These are phyloP conservation scores for Conringia planisiliqua DNA, from an alignment of 345 rosid genomes.

Conservation along the genomic window DNA sequence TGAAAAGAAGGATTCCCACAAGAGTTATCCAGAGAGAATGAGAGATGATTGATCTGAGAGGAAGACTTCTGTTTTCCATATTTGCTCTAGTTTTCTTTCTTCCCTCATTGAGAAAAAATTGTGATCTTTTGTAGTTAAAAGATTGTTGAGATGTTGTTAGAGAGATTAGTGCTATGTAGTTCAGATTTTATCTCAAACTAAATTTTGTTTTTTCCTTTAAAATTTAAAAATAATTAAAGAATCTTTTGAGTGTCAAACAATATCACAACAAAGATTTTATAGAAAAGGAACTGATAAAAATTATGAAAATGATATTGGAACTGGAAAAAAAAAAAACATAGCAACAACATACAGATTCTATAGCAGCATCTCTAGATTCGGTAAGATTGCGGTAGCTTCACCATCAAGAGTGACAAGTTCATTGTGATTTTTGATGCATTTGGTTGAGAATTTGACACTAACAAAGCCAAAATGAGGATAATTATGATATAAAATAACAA, in stretches of 20 bases:
- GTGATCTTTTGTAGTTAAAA: not conserved
- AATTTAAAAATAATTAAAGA: too few species aligned
- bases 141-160: not conserved
- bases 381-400: constrained; percentile 65
- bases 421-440: constrained; percentile 58
- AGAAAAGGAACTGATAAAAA: not conserved
- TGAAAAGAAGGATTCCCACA: constrained; percentile 29
- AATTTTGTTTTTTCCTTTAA: not conserved
- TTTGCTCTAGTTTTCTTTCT: not conserved
- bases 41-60: constrained; percentile 6
- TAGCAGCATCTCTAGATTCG: constrained; percentile 42
- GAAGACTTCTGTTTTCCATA: constrained; percentile 20
- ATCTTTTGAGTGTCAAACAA: too few species aligned
- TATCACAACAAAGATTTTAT: not conserved
- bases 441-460: constrained; percentile 75
- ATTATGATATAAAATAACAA: not conserved
- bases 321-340: not conserved
- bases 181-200: not conserved
- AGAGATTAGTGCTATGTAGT: not conserved
- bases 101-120: not conserved
- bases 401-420: constrained; percentile 62
- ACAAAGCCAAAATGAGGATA: not conserved
- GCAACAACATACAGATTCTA: too few species aligned
- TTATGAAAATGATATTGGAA: not conserved
- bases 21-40: constrained; percentile 33